phyloP scores from a whole-genome alignment of 2,329 filamentous ascomycete species.

The Bertia moriformis region DNA sequence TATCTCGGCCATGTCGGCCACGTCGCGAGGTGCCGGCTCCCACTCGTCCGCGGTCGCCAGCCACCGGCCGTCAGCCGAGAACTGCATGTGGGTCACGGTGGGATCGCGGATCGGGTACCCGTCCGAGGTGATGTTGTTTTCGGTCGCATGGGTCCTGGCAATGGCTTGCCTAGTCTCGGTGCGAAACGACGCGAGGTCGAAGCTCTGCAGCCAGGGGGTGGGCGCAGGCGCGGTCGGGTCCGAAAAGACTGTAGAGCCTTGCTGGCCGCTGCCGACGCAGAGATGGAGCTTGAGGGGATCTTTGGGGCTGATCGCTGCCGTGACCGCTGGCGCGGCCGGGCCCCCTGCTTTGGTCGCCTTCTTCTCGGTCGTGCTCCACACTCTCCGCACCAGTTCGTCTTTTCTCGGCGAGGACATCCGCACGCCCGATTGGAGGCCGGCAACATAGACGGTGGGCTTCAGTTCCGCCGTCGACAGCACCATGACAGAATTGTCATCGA shows the following conservation, averaged over 20 bases:
- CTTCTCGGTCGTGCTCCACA: slow-evolving; percentile 28
- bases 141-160: slow-evolving; percentile 74
- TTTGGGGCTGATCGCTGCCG: slow-evolving; percentile 47
- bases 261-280: slow-evolving; percentile 48
- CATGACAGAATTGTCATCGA: slow-evolving; percentile 87
- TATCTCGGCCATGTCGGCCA: slow-evolving; percentile 37
- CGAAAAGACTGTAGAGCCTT: slow-evolving; percentile 33
- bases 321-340: slow-evolving; percentile 33
- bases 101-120: slow-evolving; percentile 64
- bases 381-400: slow-evolving; percentile 34
- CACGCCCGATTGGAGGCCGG: slow-evolving; percentile 59
- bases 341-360: too few species aligned
- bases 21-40: slow-evolving; percentile 59
- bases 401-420: slow-evolving; percentile 33
- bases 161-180: slow-evolving; percentile 78
- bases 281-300: slow-evolving; percentile 51
- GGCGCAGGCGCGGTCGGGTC: slow-evolving; percentile 33
- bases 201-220: slow-evolving; percentile 66
- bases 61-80: slow-evolving; percentile 74
- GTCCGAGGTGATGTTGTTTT: slow-evolving; percentile 60
- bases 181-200: slow-evolving; percentile 66
- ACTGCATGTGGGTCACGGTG: slow-evolving; percentile 57
- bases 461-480: slow-evolving; percentile 81
- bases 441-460: slow-evolving; percentile 68
- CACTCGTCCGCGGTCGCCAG: slow-evolving; percentile 86